Conservation (phyloP, 495 filamentous ascomycete genomes). For the Xylaria curta region DNA sequence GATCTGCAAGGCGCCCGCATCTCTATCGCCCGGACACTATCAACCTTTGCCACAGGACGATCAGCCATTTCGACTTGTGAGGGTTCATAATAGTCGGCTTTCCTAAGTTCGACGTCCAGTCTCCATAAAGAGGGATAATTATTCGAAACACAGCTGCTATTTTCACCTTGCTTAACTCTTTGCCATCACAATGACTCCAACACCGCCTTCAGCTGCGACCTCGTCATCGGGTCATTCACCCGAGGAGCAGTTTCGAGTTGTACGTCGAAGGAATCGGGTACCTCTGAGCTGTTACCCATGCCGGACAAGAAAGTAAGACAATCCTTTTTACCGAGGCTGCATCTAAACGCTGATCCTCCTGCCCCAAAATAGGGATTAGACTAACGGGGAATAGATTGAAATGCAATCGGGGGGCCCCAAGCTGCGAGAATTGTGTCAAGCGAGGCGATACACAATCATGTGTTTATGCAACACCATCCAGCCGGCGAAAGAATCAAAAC, state of each 20-base stretch:
- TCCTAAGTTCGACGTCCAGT: background rate
- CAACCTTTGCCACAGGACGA: background rate
- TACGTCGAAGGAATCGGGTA: conserved; percentile 92
- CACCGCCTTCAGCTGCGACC: conserved; percentile 85
- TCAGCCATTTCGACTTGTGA: background rate
- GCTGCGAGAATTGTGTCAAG: conserved; percentile 93
- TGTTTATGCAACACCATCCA: conserved; percentile 82
- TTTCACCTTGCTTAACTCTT: background rate
- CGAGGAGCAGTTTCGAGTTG: conserved; percentile 84
- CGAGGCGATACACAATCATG: conserved; percentile 83
- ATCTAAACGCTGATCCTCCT: conserved; percentile 17
- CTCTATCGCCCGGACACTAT: background rate
- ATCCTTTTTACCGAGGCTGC: conserved; percentile 27
- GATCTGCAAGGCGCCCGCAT: background rate
- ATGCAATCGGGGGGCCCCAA: conserved; percentile 87
- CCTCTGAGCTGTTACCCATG: conserved; percentile 95
- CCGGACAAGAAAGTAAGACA: conserved; percentile 87
- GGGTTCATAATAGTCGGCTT: background rate
- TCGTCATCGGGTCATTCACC: conserved; percentile 80
- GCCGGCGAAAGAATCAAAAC: conserved; percentile 77
- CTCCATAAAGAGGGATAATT: background rate
- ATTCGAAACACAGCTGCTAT: background rate
- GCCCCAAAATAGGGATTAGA: conserved; percentile 22
- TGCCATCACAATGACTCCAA: conserved; percentile 72
- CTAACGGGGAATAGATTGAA: conserved; percentile 60